A percentile compares a stretch with the other conserved stretches of the same genome.
Conservation (phyloP, 441 rosid species). For the Melastoma candidum region DNA sequence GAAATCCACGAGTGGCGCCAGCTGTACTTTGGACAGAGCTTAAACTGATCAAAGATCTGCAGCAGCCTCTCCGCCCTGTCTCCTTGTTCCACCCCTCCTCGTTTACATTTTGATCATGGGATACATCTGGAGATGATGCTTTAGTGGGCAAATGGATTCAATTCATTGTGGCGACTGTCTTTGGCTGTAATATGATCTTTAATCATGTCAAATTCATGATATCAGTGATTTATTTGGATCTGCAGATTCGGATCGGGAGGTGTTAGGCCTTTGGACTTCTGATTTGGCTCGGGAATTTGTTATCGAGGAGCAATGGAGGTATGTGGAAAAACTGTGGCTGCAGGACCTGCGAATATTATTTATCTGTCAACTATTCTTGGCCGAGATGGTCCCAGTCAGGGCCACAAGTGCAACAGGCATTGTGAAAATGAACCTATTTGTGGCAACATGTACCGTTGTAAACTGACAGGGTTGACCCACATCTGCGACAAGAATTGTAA, state of each 20-base stretch:
- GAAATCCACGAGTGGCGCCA: too few relatives aligned
- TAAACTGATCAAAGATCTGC: too few relatives aligned
- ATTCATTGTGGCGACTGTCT: too few relatives aligned
- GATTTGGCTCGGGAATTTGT: constrained; percentile 1
- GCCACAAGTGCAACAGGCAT: constrained; percentile 86
- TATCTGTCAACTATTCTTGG: constrained; percentile 81
- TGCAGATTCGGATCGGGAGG: constrained; percentile 26
- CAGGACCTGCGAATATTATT: constrained; percentile 70
- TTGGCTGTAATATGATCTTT: too few relatives aligned
- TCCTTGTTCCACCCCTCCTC: too few relatives aligned
- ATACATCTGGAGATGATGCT: too few relatives aligned
- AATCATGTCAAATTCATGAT: too few relatives aligned
- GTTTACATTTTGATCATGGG: too few relatives aligned
- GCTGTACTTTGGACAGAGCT: too few relatives aligned
- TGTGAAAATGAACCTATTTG: constrained; percentile 78
- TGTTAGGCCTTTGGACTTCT: constrained; percentile 13
- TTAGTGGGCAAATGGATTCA: too few relatives aligned
- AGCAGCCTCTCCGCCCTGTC: too few relatives aligned
- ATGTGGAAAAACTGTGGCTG: constrained; percentile 51
- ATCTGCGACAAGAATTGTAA: constrained; percentile 98
- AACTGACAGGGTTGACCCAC: constrained; percentile 83
- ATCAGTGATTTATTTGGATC: constrained; percentile 18
- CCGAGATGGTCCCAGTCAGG: constrained; percentile 51
- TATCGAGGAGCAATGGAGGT: constrained; percentile 55
- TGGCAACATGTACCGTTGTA: constrained; percentile 88